Conservation (phyloP, 768 basidiomycete species). For the Porpolomopsis calyptriformis region DNA sequence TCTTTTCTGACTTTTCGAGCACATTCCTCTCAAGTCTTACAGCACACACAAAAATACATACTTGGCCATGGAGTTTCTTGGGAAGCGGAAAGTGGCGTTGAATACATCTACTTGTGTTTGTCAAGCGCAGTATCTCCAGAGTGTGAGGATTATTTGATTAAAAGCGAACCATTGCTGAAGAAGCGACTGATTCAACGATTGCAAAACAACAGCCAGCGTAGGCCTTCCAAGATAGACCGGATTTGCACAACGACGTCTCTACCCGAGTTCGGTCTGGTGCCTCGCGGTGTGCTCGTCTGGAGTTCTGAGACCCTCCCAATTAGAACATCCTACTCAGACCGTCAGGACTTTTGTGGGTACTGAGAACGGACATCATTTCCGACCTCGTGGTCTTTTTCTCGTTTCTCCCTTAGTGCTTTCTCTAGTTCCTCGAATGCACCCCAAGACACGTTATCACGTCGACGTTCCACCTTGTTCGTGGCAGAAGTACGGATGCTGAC, state of each 20-base stretch:
- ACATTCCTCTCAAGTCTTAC: too few relatives aligned
- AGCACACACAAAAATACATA: too few relatives aligned
- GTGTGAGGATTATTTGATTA: too few relatives aligned
- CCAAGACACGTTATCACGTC: constrained; percentile 30
- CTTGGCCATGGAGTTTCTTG: too few relatives aligned
- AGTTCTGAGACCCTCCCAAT: constrained; percentile 3
- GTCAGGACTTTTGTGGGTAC: too few relatives aligned
- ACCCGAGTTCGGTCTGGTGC: constrained; percentile 9
- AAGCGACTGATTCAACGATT: constrained; percentile 34
- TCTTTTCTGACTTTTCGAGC: too few relatives aligned
- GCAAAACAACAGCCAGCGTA: constrained; percentile 42
- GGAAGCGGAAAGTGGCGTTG: too few relatives aligned
- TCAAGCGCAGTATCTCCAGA: too few relatives aligned
- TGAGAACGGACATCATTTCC: constrained; percentile 14
- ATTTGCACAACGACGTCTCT: not conserved
- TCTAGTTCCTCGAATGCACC: constrained; percentile 71
- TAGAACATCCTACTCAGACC: not conserved
- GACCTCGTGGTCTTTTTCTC: constrained; percentile 11
- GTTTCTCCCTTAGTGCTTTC: constrained; percentile 40
- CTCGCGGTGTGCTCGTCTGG: constrained; percentile 11
- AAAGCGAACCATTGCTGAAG: too few relatives aligned
- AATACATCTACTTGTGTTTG: too few relatives aligned
- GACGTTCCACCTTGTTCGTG: constrained; percentile 11
- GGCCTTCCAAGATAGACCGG: constrained; percentile 30
- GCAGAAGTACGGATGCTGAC: constrained; percentile 26